Percentiles rank a stretch among this genome's conserved stretches.
These are phyloP conservation scores for Penicillium coffeae DNA, from an alignment of 495 filamentous ascomycete genomes.

Conservation along the genomic window DNA sequence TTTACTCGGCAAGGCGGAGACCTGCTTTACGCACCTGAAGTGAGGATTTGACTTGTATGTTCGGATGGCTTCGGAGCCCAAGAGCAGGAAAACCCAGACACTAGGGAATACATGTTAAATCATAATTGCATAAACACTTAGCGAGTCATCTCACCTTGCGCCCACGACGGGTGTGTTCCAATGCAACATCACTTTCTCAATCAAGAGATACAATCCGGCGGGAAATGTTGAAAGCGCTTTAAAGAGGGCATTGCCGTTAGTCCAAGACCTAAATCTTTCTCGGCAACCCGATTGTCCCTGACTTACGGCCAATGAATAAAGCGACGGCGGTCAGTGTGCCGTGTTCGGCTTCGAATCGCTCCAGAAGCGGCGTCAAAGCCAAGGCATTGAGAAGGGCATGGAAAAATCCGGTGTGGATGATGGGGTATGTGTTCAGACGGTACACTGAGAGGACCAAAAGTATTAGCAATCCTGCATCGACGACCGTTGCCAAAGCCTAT, in stretches of 20 bases:
- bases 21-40: slow-evolving; percentile 48
- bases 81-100: slow-evolving; percentile 86
- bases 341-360: slow-evolving; percentile 90
- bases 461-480: slow-evolving; percentile 4
- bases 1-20: neutral
- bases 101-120: slow-evolving; percentile 34
- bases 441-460: slow-evolving; percentile 63
- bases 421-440: slow-evolving; percentile 85
- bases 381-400: slow-evolving; percentile 77
- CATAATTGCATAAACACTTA: neutral
- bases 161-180: slow-evolving; percentile 70
- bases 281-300: neutral
- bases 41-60: slow-evolving; percentile 70
- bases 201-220: slow-evolving; percentile 62
- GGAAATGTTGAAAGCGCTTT: slow-evolving; percentile 77
- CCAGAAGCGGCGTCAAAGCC: slow-evolving; percentile 76
- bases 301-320: slow-evolving; percentile 87
- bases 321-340: slow-evolving; percentile 81
- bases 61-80: slow-evolving; percentile 79
- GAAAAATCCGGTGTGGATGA: slow-evolving; percentile 77
- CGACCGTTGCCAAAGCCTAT: neutral
- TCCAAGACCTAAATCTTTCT: neutral
- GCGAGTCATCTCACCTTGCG: slow-evolving; percentile 58
- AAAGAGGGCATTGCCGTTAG: slow-evolving; percentile 12
- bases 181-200: slow-evolving; percentile 64